Base-by-base conservation (phyloP, 2,329 filamentous ascomycete genomes). In the Juglanconis oblonga region DNA sequence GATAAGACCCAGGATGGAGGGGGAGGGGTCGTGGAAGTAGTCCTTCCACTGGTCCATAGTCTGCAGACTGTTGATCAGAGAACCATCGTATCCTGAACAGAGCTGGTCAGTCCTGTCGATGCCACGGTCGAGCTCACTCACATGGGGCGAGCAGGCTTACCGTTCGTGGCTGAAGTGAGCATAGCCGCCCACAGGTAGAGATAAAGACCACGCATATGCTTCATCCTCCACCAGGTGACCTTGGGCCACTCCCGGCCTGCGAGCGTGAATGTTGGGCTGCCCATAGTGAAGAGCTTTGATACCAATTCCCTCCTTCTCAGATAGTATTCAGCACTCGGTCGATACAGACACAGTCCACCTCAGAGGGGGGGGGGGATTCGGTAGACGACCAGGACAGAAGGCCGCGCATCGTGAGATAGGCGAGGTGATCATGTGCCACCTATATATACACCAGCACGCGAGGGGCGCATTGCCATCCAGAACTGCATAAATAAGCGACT, bases 31-130 rank as follows among this genome's bases (percentile, higher is more conserved):
- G 53, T 71, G 48, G 66, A 75, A 76, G 54, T 64, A 64, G 40
- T 59, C 58, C 59, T 75, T 66, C 80, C 80, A 82, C 48, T 74
- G 69, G 0, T 65, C 57, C 58, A 83, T 73, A 4, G 77, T 73
- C 63, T 79, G 77, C 31, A 80, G 66, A 62, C 77, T 77, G 57
- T 80, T 80, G 72, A 80, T 75, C 67, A 80, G 72, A 10, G 74
- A 77, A 31, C 74, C 75, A 56, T 78, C 76, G 58, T 76, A 79
- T 11, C 76, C 76, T 62, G 24, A 5, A 31, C 1, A 8, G 5
- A 3, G 11, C 7, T 5, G 31, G 14, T 47, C 13, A 47, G 44
- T 47, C 17, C 17, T 24, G 17, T 24, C 17, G 10, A 24, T 24
- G 44, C n/a, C 17, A 4, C 24, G 14, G 9, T 24, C 6, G 14